Evolutionary conservation across 139 green algal species (phyloP).

Genomic region (Raphidocelis subcapitata): DNA sequence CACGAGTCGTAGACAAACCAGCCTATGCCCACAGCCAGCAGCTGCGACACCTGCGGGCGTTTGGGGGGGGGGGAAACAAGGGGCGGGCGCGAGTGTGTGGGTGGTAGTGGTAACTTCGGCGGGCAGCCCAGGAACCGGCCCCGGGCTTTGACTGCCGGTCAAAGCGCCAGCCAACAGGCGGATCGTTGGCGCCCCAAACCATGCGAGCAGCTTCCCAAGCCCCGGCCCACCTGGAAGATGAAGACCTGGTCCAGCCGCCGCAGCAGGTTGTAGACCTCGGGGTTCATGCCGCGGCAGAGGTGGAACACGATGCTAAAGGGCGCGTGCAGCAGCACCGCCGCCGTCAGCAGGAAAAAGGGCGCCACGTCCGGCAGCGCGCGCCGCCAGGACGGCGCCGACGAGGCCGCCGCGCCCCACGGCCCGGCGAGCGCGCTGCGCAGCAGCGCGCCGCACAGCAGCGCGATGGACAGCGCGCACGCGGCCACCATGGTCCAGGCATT

Average conservation of each 20-base stretch:
- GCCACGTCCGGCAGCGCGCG: background rate
- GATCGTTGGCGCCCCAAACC: too few species aligned
- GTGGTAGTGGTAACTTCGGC: too few species aligned
- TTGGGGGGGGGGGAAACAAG: too few species aligned
- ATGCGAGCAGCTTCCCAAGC: too few species aligned
- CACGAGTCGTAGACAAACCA: constrained; percentile 18
- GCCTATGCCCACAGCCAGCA: constrained; percentile 17
- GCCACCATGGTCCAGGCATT: constrained; percentile 20
- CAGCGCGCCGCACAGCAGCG: background rate
- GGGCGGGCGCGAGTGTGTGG: too few species aligned
- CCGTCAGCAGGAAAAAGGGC: constrained; percentile 19
- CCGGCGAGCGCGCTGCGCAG: too few species aligned
- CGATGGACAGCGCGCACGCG: background rate
- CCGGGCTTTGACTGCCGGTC: too few species aligned
- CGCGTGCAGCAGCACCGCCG: constrained; percentile 19
- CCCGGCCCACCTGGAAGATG: constrained; percentile 11
- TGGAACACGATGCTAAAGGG: constrained; percentile 29
- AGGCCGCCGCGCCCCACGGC: constrained; percentile 17
- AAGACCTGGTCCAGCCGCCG: constrained; percentile 26
- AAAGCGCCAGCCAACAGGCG: too few species aligned
- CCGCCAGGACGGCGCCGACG: constrained; percentile 9
- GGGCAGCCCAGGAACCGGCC: too few species aligned
- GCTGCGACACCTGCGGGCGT: constrained; percentile 6
- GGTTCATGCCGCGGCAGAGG: constrained; percentile 22
- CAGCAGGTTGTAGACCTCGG: constrained; percentile 30